phyloP scores from a whole-genome alignment of 441 rosid species.

The Populus tomentosa region DNA sequence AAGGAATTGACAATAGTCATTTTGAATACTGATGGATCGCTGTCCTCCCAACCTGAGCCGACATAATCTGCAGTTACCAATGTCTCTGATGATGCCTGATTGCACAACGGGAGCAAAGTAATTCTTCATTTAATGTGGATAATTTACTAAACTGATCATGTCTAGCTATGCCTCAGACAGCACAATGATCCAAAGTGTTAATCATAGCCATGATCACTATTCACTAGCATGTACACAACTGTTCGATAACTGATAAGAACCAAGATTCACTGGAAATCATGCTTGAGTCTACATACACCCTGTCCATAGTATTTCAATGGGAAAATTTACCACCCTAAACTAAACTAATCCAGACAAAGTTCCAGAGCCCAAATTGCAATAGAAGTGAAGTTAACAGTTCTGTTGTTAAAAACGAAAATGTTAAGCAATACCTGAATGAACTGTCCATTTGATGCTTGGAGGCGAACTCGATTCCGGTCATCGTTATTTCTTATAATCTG shows the following conservation, averaged over 20 bases:
- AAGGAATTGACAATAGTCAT: constrained; percentile 16
- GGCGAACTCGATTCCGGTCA: not conserved
- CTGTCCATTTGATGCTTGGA: not conserved
- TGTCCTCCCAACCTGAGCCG: constrained; percentile 32
- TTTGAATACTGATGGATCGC: constrained; percentile 35
- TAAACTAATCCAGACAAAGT: not conserved
- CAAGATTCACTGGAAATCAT: not conserved
- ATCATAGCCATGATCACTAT: not conserved
- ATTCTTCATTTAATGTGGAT: not conserved
- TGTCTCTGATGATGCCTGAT: constrained; percentile 24
- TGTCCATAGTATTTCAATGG: not conserved
- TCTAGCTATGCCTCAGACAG: not conserved
- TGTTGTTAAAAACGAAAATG: not conserved
- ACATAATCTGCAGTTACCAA: constrained; percentile 31
- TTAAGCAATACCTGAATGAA: not conserved
- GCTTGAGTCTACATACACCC: not conserved
- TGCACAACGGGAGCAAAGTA: not conserved
- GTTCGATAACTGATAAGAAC: not conserved
- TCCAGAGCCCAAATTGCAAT: not conserved
- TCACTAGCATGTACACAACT: not conserved
- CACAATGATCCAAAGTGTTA: not conserved
- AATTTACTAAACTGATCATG: not conserved
- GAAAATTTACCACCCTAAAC: not conserved
- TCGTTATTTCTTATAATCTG: not conserved
- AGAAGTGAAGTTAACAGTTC: not conserved